Conservation (phyloP, 2,329 filamentous ascomycete genomes). For the Hypoxylon sp. region DNA sequence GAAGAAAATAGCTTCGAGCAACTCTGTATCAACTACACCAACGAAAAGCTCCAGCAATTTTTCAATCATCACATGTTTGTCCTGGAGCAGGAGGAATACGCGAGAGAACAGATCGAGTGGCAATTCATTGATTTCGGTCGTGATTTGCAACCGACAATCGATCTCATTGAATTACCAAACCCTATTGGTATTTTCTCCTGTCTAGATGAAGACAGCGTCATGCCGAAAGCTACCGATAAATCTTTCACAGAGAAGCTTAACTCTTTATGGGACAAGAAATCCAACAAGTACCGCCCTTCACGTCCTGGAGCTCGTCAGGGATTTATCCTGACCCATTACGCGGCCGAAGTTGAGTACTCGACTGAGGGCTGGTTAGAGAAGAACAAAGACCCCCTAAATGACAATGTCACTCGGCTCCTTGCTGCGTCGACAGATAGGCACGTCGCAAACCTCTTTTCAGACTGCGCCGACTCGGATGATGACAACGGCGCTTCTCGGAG, state of each 20-base stretch:
- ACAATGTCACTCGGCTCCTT: slow-evolving; percentile 92
- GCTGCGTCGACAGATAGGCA: slow-evolving; percentile 87
- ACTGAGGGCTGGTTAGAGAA: slow-evolving; percentile 97
- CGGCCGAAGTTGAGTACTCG: slow-evolving; percentile 96
- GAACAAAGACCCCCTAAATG: slow-evolving; percentile 98
- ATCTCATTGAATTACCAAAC: slow-evolving; percentile 94
- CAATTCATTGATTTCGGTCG: slow-evolving; percentile 99
- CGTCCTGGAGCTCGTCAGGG: slow-evolving; percentile 81
- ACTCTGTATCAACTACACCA: slow-evolving; percentile 99
- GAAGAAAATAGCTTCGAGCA: slow-evolving; percentile 99
- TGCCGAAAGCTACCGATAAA: slow-evolving; percentile 98
- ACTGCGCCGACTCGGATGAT: slow-evolving; percentile 88
- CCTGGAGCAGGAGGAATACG: slow-evolving; percentile 97
- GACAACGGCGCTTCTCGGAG: slow-evolving; percentile 77
- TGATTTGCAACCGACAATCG: slow-evolving; percentile 96
- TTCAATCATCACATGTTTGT: slow-evolving; percentile 99
- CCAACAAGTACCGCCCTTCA: slow-evolving; percentile 90
- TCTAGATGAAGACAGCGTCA: slow-evolving; percentile 96
- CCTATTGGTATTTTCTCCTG: slow-evolving; percentile 99
- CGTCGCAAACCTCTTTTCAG: slow-evolving; percentile 85
- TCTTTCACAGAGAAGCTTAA: slow-evolving; percentile 99
- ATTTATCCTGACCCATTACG: slow-evolving; percentile 97
- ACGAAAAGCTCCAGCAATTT: slow-evolving; percentile 98
- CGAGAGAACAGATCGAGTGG: slow-evolving; percentile 98
- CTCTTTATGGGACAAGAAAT: slow-evolving; percentile 95